These are phyloP conservation scores for Phyllosticta paracitricarpa DNA, from an alignment of 2,329 filamentous ascomycete genomes.

Conservation along the genomic window DNA sequence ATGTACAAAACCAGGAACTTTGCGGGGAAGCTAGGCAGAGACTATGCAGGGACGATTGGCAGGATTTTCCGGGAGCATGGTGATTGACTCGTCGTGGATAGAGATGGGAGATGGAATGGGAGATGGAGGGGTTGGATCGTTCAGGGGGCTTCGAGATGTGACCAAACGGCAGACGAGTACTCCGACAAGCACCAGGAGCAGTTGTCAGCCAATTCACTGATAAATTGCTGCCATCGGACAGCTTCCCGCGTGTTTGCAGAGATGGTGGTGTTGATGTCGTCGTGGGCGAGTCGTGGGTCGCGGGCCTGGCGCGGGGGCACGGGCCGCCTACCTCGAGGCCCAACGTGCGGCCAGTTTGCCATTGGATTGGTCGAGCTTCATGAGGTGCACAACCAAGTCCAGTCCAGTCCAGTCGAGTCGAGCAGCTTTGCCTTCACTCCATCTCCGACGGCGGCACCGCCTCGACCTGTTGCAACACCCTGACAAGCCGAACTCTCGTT, in stretches of 20 bases:
- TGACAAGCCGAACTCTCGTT: neutral
- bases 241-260: neutral
- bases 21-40: neutral
- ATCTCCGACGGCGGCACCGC: neutral
- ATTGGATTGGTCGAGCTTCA: neutral
- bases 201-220: too few relatives aligned
- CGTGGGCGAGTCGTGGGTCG: neutral
- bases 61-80: neutral
- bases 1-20: neutral
- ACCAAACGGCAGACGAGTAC: neutral
- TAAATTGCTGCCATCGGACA: neutral
- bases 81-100: neutral
- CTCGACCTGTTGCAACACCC: neutral
- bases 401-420: too few relatives aligned
- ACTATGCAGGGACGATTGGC: neutral
- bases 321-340: neutral
- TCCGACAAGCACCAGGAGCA: neutral
- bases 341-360: neutral
- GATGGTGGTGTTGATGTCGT: neutral
- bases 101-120: neutral
- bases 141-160: neutral
- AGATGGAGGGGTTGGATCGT: neutral
- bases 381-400: neutral
- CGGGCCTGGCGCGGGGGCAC: neutral
- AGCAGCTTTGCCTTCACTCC: too few relatives aligned